Evolutionary conservation across 2,329 filamentous ascomycete genomes (phyloP).

Genomic region (Paradendryphiella salina): DNA sequence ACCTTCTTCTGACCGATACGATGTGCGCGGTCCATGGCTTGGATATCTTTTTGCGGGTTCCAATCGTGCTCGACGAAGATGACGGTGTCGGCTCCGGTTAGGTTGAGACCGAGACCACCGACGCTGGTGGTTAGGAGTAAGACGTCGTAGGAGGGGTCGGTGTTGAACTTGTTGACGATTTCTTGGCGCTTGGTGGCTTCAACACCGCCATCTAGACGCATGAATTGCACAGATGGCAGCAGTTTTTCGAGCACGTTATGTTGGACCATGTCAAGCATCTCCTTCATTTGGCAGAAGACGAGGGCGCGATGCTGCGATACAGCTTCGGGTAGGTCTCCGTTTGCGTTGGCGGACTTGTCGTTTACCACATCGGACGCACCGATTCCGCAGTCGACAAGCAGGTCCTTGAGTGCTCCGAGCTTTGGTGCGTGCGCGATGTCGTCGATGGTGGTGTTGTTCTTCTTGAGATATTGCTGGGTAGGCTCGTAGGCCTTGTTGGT

Average conservation of each 20-base stretch:
- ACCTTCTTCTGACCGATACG: conserved; percentile 99
- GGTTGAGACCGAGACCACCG: conserved; percentile 88
- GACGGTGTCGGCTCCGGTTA: conserved; percentile 96
- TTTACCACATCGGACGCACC: conserved; percentile 59
- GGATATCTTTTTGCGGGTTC: conserved; percentile 98
- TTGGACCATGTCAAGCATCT: conserved; percentile 99
- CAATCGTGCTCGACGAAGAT: conserved; percentile 99
- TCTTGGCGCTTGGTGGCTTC: conserved; percentile 93
- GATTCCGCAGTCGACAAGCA: conserved; percentile 98
- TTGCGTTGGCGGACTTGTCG: conserved; percentile 51
- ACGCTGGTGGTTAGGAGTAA: conserved; percentile 92
- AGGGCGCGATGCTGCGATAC: conserved; percentile 95
- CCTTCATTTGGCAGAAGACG: conserved; percentile 99
- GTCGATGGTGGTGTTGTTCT: conserved; percentile 78
- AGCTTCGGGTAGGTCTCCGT: conserved; percentile 68
- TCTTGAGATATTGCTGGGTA: conserved; percentile 77
- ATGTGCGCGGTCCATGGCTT: conserved; percentile 98
- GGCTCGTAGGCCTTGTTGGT: conserved; percentile 88
- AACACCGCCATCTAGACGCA: conserved; percentile 91
- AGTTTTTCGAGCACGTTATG: conserved; percentile 87
- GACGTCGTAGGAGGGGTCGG: conserved; percentile 93
- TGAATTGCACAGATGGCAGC: conserved; percentile 88
- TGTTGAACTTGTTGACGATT: conserved; percentile 99
- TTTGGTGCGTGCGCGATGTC: conserved; percentile 91
- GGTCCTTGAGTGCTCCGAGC: conserved; percentile 82